Evolutionary conservation across 2,329 filamentous ascomycete genomes (phyloP).

Genomic region (Fusarium burgessii): DNA sequence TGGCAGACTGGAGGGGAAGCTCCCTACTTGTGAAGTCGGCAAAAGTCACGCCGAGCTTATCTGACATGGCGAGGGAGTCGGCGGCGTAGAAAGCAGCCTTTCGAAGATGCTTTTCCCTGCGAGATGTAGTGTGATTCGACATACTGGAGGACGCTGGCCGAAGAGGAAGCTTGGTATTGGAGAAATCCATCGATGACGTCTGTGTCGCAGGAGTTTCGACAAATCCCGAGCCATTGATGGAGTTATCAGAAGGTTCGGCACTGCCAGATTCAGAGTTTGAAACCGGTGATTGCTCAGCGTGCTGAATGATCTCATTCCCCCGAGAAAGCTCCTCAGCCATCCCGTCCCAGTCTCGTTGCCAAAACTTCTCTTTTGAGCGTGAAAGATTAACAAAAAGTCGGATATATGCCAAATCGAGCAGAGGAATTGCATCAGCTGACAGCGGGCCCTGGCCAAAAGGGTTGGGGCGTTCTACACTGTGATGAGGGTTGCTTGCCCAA

Average conservation of each 20-base stretch:
- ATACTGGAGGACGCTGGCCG: slow-evolving; percentile 39
- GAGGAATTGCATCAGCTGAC: slow-evolving; percentile 89
- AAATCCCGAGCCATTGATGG: slow-evolving; percentile 60
- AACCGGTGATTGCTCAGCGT: slow-evolving; percentile 72
- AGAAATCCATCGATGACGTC: slow-evolving; percentile 61
- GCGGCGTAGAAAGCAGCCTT: slow-evolving; percentile 97
- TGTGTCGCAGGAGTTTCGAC: slow-evolving; percentile 66
- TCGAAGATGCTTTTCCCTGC: slow-evolving; percentile 86
- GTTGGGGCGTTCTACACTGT: slow-evolving; percentile 86
- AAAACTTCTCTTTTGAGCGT: slow-evolving; percentile 91
- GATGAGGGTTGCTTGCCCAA: slow-evolving; percentile 87
- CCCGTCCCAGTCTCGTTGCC: slow-evolving; percentile 92
- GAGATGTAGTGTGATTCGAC: slow-evolving; percentile 66
- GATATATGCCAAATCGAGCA: slow-evolving; percentile 92
- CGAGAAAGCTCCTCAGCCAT: slow-evolving; percentile 89
- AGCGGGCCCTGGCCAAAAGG: slow-evolving; percentile 84
- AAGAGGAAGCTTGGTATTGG: slow-evolving; percentile 53
- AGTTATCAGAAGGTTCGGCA: slow-evolving; percentile 61
- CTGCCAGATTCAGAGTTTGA: slow-evolving; percentile 60
- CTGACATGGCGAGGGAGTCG: slow-evolving; percentile 88
- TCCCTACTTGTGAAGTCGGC: slow-evolving; percentile 86
- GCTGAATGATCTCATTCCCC: slow-evolving; percentile 79
- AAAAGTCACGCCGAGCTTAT: slow-evolving; percentile 87
- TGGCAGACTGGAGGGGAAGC: slow-evolving; percentile 87
- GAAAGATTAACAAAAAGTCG: slow-evolving; percentile 94